Evolutionary conservation across 352 stramenopile genomes (phyloP), one percentile per base, ranked within the genome.

Genomic region (Globisporangium nunn): DNA sequence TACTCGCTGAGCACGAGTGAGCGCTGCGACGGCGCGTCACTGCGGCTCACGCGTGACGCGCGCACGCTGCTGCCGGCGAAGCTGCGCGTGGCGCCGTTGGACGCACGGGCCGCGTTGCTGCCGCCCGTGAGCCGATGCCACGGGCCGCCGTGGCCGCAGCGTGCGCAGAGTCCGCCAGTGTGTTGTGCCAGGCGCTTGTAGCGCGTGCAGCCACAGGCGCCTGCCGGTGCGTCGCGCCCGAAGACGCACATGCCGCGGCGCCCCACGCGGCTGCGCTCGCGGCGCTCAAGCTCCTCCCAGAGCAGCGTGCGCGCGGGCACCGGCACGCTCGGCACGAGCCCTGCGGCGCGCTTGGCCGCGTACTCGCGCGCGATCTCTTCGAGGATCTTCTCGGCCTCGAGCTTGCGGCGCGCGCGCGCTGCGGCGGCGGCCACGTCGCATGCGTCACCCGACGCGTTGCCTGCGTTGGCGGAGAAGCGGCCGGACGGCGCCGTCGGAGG

Each of bases 361-460:
- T 87, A 93, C 51, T 93, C 83, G 12, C 87, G 80, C n/a, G 83
- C 83, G 46, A 93, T 81, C 48, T 88, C 79, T 0, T 74, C 62
- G 41, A 93, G 48, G 55, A 91, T 85, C 47, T 76, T 71, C 63
- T 93, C 78, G 28, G 82, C 82, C 57, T 85, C 64, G 0, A 63
- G 65, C 10, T 87, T 72, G 4, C 81, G 76, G 33, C 66, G 62
- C 4, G 59, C 41, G 15, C 70, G 64, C 18, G 78, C 66, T 1
- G 56, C 29, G 6, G 40, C 40, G 40, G 7, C n/a, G 51, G 50
- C 47, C 46, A 23, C 33, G 50, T 23, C 17, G 31, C 33, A 0
- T 23, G 23, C 33, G 33, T 37, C 33, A 5, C 4, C 33, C 33
- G 33, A 8, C 33, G 33, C 33, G 33, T 37, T 23, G 23, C 23